Percentiles rank a stretch among this genome's conserved stretches.
phyloP scores from a whole-genome alignment of 257 asterid genomes.

The Solanum chmielewskii region DNA sequence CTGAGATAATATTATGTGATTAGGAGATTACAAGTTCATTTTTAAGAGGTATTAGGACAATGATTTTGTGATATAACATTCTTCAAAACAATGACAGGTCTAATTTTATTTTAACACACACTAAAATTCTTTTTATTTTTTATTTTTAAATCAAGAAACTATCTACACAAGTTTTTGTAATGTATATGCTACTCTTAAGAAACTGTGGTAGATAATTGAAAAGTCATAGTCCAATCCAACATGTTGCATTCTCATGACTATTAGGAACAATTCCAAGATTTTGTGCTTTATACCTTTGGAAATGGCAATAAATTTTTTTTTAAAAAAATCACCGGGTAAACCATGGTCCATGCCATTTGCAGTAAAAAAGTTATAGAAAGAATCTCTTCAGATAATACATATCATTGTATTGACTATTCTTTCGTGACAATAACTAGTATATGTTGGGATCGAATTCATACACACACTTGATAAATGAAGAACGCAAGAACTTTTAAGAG shows the following conservation, averaged over 20 bases:
- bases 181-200: background rate
- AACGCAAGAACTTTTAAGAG: too few relatives aligned
- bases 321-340: background rate
- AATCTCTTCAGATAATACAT: background rate
- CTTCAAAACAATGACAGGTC: background rate
- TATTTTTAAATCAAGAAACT: background rate
- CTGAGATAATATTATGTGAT: too few relatives aligned
- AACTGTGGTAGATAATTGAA: background rate
- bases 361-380: background rate
- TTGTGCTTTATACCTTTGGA: background rate
- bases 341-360: constrained; percentile 10
- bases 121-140: background rate
- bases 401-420: background rate
- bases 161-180: background rate
- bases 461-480: too few relatives aligned
- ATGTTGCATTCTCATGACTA: background rate
- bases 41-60: background rate
- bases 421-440: background rate
- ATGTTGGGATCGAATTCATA: too few relatives aligned
- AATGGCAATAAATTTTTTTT: background rate
- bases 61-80: background rate
- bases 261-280: background rate
- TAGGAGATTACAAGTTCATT: too few relatives aligned
- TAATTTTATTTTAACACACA: background rate
- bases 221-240: background rate